These are phyloP conservation scores for Limtongia smithiae DNA, from an alignment of 805 yeast genomes.

Conservation along the genomic window DNA sequence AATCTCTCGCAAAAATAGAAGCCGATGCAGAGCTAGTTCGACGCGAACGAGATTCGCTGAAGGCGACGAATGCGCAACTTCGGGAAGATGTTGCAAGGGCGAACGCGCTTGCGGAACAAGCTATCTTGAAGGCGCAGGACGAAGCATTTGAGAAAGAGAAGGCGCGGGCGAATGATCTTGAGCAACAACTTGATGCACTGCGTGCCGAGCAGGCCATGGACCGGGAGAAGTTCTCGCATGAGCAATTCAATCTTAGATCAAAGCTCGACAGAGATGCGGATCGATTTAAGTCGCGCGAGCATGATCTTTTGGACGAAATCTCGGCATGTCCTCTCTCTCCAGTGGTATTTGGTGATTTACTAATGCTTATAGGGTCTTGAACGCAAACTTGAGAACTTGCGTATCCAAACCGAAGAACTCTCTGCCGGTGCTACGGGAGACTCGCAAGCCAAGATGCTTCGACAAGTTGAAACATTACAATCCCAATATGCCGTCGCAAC, in stretches of 20 bases:
- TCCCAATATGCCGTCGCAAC: conserved; percentile 70
- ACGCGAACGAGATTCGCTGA: conserved; percentile 26
- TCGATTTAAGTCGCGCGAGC: conserved; percentile 33
- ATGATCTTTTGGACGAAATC: conserved; percentile 32
- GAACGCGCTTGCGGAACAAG: conserved; percentile 33
- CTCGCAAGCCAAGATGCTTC: conserved; percentile 39
- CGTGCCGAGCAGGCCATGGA: conserved; percentile 37
- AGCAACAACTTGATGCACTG: conserved; percentile 35
- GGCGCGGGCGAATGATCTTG: conserved; percentile 30
- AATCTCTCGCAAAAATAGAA: conserved; percentile 25
- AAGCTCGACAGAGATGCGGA: conserved; percentile 37
- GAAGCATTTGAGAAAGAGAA: conserved; percentile 35
- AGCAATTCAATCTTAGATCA: conserved; percentile 25
- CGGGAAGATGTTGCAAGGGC: conserved; percentile 35
- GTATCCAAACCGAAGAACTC: conserved; percentile 57
- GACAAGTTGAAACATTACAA: conserved; percentile 56
- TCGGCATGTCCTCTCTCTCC: conserved; percentile 24
- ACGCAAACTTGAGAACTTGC: conserved; percentile 61
- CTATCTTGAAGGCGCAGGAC: conserved; percentile 31
- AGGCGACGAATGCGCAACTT: conserved; percentile 19
- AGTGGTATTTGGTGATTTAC: conserved; percentile 36
- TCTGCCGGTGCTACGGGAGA: conserved; percentile 35
- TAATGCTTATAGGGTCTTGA: conserved; percentile 60
- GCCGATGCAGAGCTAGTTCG: conserved; percentile 28
- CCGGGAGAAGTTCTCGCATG: conserved; percentile 38